Evolutionary conservation across 1,139 yeast species (phyloP).

Genomic region (Taphrina communis): DNA sequence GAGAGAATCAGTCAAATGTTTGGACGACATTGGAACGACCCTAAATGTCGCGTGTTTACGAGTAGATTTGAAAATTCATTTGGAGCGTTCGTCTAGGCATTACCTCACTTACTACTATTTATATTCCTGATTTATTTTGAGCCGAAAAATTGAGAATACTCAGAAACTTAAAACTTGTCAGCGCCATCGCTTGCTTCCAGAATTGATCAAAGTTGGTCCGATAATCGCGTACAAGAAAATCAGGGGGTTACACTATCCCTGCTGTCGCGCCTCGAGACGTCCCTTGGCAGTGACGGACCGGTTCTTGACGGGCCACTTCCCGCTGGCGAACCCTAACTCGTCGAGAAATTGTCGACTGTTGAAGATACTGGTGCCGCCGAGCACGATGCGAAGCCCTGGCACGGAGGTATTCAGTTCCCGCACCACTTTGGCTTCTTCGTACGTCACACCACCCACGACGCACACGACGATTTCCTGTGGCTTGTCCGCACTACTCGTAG

Average conservation of each 20-base stretch:
- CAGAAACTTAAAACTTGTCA: not conserved
- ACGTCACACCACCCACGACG: slow-evolving; percentile 88
- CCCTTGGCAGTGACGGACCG: slow-evolving; percentile 12
- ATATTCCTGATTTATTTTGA: too few species aligned
- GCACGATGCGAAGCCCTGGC: slow-evolving; percentile 61
- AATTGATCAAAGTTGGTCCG: too few species aligned
- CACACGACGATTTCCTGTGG: slow-evolving; percentile 81
- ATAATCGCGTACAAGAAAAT: too few species aligned
- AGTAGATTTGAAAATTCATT: not conserved
- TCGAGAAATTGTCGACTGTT: slow-evolving; percentile 65
- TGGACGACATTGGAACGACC: too few species aligned
- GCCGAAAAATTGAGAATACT: too few species aligned
- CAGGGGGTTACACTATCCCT: too few species aligned
- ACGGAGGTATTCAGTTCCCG: slow-evolving; percentile 63
- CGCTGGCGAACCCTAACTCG: slow-evolving; percentile 16
- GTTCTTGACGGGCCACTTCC: slow-evolving; percentile 29
- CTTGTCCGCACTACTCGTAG: slow-evolving; percentile 52
- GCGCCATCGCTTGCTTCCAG: not conserved
- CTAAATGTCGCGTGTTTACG: not conserved
- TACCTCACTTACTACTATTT: not conserved
- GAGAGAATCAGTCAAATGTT: too few species aligned
- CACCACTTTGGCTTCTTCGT: slow-evolving; percentile 84
- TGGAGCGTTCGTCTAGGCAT: slow-evolving; percentile 10
- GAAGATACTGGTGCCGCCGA: slow-evolving; percentile 78
- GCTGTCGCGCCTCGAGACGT: not conserved